phyloP scores from a whole-genome alignment of 2,329 filamentous ascomycete genomes.

The Alternaria sp. region DNA sequence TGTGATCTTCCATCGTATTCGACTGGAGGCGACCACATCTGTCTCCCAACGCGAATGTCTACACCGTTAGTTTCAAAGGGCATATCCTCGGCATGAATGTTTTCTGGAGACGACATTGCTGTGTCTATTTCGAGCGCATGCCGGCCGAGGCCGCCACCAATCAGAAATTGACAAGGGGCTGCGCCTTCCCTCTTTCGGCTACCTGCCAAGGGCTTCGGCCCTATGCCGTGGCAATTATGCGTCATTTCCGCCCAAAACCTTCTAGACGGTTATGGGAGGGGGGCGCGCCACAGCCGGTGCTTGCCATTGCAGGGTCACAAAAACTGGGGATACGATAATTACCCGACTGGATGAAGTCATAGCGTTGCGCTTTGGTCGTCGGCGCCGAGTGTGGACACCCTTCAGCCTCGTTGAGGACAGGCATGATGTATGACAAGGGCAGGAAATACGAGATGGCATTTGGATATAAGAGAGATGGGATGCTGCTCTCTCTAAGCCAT shows the following conservation, averaged over 20 bases:
- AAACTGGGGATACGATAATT: constrained; percentile 16
- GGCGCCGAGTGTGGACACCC: constrained; percentile 2
- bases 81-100: constrained; percentile 14
- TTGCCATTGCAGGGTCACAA: constrained; percentile 3
- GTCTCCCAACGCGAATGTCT: not conserved
- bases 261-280: not conserved
- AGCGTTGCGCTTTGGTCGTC: constrained; percentile 7
- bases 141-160: constrained; percentile 1
- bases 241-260: constrained; percentile 4
- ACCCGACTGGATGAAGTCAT: constrained; percentile 10
- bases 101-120: constrained; percentile 7
- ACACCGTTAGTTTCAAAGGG: constrained; percentile 4
- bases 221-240: constrained; percentile 2
- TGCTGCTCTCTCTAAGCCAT: not conserved
- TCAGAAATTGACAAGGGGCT: not conserved
- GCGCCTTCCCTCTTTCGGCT: not conserved
- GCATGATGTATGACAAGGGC: constrained; percentile 6
- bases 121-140: constrained; percentile 8
- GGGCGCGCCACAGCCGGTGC: constrained; percentile 10
- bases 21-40: not conserved
- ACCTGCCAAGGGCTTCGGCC: not conserved
- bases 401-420: constrained; percentile 2
- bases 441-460: constrained; percentile 3
- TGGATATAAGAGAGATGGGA: constrained; percentile 6
- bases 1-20: not conserved